Evolutionary conservation across 2,329 filamentous ascomycete species (phyloP), one percentile per base, ranked within the genome.

Genomic region (Ceratocystis ficicola): DNA sequence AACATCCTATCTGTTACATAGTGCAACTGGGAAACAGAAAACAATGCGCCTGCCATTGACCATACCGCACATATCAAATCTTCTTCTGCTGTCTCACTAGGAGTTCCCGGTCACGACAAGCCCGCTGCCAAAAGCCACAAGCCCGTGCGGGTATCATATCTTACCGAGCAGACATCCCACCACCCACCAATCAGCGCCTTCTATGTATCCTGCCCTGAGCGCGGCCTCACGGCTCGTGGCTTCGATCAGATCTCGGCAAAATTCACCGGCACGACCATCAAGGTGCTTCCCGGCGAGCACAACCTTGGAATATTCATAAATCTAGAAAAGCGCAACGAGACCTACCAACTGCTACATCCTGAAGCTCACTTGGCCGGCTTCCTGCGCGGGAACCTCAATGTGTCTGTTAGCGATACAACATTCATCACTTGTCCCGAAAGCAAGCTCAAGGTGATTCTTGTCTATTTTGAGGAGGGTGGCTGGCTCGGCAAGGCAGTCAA

Each of bases 211-310:
- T 99, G 94, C 73, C 91, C 92, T 0, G 89, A 95, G 70, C 92
- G 90, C 73, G 94, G 93, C 32, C 83, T 99, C 70, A 85, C 85
- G 46, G 94, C 94, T 17, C 83, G 88, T 67, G 94, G 94, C 1
- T 99, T 93, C 73, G 94, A 99, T 73, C 94, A 99, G 78, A 86
- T 99, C 72, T 93, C 89, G 70, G 94, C 94, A 73, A 97, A 96
- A 76, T 99, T 99, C 77, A 97, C 94, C 0, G 94, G 94, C 66
- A 96, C 94, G 20, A 93, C 89, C 71, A 83, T 99, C 75, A 90
- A 91, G 73, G 93, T 99, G 46, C 86, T 87, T 25, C 90, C 94
- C 0, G 94, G 94, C 69, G 86, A 92, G 73, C 90, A 95, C 78
- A 99, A 99, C 75, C 80, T 95, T 70, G 94, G 94, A 69, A 97